Evolutionary conservation across 306 rosid species (phyloP).

Genomic region (Casuarina cunninghamiana): DNA sequence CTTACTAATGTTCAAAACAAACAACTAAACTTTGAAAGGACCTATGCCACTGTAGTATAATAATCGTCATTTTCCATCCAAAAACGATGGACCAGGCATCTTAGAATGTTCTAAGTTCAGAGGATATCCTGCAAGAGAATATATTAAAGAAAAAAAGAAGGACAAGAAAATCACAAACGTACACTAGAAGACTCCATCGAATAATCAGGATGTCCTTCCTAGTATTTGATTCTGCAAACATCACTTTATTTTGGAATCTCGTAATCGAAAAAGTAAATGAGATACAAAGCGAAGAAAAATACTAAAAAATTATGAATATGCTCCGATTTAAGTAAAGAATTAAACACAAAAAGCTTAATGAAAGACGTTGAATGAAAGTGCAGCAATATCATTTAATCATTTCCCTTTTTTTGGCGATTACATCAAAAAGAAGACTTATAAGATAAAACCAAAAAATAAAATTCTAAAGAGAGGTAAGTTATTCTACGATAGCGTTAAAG

Average conservation of each 20-base stretch:
- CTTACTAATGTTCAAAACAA: background rate
- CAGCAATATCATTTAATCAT: background rate
- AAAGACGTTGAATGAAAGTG: background rate
- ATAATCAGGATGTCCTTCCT: background rate
- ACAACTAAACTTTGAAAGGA: constrained; percentile 6
- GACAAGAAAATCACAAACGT: background rate
- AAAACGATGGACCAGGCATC: background rate
- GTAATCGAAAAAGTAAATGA: background rate
- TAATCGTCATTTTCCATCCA: background rate
- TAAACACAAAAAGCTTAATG: background rate
- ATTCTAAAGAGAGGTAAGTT: background rate
- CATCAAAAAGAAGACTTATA: too few relatives aligned
- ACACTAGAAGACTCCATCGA: background rate
- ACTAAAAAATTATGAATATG: background rate
- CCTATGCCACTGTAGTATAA: background rate
- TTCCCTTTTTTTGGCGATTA: too few relatives aligned
- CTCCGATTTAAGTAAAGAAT: background rate
- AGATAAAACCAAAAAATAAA: background rate
- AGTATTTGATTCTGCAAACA: background rate
- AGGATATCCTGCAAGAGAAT: background rate
- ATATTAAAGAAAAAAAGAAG: background rate
- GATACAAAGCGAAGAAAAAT: background rate
- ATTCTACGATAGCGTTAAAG: background rate
- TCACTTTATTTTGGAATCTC: background rate
- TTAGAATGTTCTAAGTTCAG: background rate